Evolutionary conservation across 2,329 filamentous ascomycete genomes (phyloP).

Genomic region (Monilinia aucupariae): DNA sequence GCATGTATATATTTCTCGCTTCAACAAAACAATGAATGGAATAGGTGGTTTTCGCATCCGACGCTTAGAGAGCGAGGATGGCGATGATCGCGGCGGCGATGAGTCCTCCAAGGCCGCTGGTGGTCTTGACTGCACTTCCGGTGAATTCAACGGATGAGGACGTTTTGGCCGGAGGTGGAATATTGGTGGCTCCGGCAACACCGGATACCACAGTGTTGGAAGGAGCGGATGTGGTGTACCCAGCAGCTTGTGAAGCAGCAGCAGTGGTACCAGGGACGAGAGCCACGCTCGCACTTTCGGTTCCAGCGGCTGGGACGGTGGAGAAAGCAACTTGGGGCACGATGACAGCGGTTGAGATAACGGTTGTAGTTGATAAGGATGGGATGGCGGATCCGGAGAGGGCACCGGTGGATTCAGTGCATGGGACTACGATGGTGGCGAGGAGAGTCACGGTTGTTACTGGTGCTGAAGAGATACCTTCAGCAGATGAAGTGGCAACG

Average conservation of each 20-base stretch:
- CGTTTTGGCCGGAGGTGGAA: constrained; percentile 27
- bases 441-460: constrained; percentile 45
- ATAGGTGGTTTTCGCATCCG: neutral
- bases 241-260: constrained; percentile 18
- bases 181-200: constrained; percentile 20
- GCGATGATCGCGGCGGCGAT: constrained; percentile 28
- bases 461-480: constrained; percentile 36
- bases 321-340: constrained; percentile 49
- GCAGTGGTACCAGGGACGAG: constrained; percentile 38
- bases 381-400: constrained; percentile 42
- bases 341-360: constrained; percentile 43
- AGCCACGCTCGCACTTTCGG: constrained; percentile 27
- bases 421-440: constrained; percentile 49
- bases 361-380: constrained; percentile 46
- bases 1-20: neutral
- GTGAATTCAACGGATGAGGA: constrained; percentile 36
- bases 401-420: constrained; percentile 38
- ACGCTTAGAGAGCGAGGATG: constrained; percentile 27
- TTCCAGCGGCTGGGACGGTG: constrained; percentile 22
- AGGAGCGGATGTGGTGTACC: constrained; percentile 26
- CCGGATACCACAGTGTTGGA: constrained; percentile 7
- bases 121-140: constrained; percentile 32
- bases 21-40: constrained; percentile 8
- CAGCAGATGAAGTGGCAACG: constrained; percentile 18
- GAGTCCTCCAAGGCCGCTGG: constrained; percentile 29